Evolutionary conservation across 192 early-diverging fungal species (phyloP), one percentile per base, ranked within the genome.

Genomic region (Coemansia sp.): DNA sequence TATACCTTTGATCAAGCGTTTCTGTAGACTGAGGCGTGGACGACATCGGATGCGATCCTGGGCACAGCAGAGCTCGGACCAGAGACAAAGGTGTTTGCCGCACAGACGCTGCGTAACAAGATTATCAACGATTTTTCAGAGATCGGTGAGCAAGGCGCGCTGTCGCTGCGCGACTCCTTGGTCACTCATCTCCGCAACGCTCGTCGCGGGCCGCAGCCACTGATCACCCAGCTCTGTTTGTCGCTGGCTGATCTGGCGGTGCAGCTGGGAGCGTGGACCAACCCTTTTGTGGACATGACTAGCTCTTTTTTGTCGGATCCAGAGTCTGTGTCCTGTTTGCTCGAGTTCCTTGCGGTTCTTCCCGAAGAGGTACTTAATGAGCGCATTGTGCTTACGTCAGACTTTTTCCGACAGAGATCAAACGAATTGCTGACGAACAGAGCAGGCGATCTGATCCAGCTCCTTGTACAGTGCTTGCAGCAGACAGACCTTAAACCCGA

Each of bases 71-170:
- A 71, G 7, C 59, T 86, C 26, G 84, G 84, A 3, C 59, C 69
- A 1, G 91, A 93, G 58, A 76, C 80, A 13, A 84, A 87, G 58
- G 68, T 95, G 6, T 98, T 98, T 89, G 92, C 94, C 3, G 95
- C 95, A 8, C 96, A 98, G 75, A 98, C 93, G 15, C 81, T 97
- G 55, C 84, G 94, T 26, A 89, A 92, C 77, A 97, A 97, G 90
- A 90, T 95, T 37, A 88, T 89, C 28, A 89, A 85, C 59, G 93
- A 95, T 68, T 79, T 94, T 30, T 74, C 81, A 63, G 89, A 96
- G 64, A 84, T 96, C 15, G 89, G 90, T 69, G 77, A 71, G 25
- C 61, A 75, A 29, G 86, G 86, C n/a, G 84, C 84, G 23, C 55
- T 75, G 39, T 84, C 85, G 29, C 82, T 95, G 58, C 89, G 91